Evolutionary conservation across 1,284 basidiomycete species (phyloP), one percentile per base, ranked within the genome.

Genomic region (Cryptococcus sp.): DNA sequence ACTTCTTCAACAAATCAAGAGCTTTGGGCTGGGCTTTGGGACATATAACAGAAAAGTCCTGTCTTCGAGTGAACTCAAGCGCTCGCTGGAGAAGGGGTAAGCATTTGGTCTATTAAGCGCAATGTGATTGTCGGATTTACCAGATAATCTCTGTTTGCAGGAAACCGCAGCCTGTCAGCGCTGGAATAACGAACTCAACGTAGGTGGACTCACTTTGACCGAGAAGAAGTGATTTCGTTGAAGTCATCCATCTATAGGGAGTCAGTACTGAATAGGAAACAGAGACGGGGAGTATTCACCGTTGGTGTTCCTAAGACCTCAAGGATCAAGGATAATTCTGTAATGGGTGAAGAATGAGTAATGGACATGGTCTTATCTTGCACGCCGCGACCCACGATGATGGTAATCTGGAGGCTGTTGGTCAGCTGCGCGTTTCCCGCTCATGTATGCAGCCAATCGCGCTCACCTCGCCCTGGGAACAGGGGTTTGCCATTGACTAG

Each of bases 1-100:
- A 91, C 68, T 87, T 87, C 74, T 91, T 91, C 82, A 97, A 84
- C 56, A 99, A 82, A 76, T 98, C 93, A 46, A 95, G 84, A 1
- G 93, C 93, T 78, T 90, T 78, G 3, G 91, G 89, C 69, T 91
- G 93, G 15, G 91, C 90, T 54, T 86, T 87, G 0, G 89, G 87
- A 73, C 92, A 93, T 60, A 95, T 81, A 48, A 83, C 77, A 44
- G 81, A 75, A 66, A 96, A 90, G 57, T 88, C 86, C 70, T 84
- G 88, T 73, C 90, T 89, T 81, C 90, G 93, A 59, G 92, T 84
- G 78, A 96, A 94, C 0, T 93, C 93, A 31, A 98, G 82, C 0
- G 93, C 91, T 3, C 94, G 88, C 67, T 74, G 53, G 53, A 57
- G 58, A 55, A 59, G 54, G 31, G 5, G 8, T 35, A 8, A 35